Evolutionary conservation across 2,329 filamentous ascomycete genomes (phyloP).

Genomic region (Fusarium haematococcum): DNA sequence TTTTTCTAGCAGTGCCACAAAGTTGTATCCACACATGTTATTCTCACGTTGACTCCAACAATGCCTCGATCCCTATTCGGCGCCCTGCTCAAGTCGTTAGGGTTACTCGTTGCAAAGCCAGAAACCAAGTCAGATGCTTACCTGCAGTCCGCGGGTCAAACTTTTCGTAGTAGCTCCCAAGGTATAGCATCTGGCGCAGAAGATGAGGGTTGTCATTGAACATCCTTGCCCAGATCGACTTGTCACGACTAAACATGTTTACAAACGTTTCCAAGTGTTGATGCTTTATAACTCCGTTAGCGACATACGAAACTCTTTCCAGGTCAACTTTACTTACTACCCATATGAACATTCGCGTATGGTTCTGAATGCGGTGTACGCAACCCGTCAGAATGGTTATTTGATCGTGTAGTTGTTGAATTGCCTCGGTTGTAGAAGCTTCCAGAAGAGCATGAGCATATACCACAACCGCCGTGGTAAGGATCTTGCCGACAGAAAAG

Average conservation of each 20-base stretch:
- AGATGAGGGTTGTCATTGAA: not conserved
- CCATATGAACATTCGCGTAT: not conserved
- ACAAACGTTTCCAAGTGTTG: not conserved
- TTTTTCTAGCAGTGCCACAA: not conserved
- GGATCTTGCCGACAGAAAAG: slow-evolving; percentile 8
- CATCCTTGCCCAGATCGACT: not conserved
- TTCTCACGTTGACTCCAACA: not conserved
- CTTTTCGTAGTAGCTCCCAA: not conserved
- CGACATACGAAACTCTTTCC: not conserved
- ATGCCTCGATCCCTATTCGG: not conserved
- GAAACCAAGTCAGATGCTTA: not conserved
- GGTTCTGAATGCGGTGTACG: not conserved
- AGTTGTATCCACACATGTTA: not conserved
- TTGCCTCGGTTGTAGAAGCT: not conserved
- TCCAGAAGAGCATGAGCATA: not conserved
- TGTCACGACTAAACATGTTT: not conserved
- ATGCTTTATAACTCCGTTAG: not conserved
- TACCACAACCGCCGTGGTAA: slow-evolving; percentile 1
- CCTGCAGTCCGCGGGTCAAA: not conserved
- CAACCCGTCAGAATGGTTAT: not conserved
- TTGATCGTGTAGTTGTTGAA: not conserved
- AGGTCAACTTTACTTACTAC: not conserved
- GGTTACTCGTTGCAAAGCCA: not conserved
- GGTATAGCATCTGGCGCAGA: not conserved
- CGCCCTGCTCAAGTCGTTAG: not conserved